Evolutionary conservation across 2,329 filamentous ascomycete genomes (phyloP).

Genomic region (Podosphaera aphanis): DNA sequence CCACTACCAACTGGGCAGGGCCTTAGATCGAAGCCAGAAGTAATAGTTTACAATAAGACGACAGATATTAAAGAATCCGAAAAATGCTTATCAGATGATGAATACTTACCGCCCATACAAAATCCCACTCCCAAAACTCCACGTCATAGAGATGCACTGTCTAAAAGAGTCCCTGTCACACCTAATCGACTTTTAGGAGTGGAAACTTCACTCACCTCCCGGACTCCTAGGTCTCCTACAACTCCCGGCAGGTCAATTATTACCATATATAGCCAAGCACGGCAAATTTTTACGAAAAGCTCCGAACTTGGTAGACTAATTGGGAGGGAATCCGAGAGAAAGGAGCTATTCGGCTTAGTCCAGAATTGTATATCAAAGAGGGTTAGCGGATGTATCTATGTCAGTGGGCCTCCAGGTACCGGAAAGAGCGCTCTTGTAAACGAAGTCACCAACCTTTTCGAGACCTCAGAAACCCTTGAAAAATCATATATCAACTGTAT

Average conservation of each 20-base stretch:
- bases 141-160: slow-evolving; percentile 56
- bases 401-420: slow-evolving; percentile 86
- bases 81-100: slow-evolving; percentile 20
- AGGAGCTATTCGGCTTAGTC: slow-evolving; percentile 47
- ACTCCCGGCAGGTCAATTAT: slow-evolving; percentile 41
- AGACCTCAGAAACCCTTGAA: slow-evolving; percentile 28
- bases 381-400: slow-evolving; percentile 65
- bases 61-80: background rate
- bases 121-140: slow-evolving; percentile 51
- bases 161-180: slow-evolving; percentile 45
- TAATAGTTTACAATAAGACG: background rate
- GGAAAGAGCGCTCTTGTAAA: slow-evolving; percentile 89
- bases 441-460: slow-evolving; percentile 44
- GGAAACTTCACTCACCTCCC: slow-evolving; percentile 51
- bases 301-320: slow-evolving; percentile 15
- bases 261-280: slow-evolving; percentile 68
- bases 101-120: slow-evolving; percentile 20
- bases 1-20: slow-evolving; percentile 9
- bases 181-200: slow-evolving; percentile 62
- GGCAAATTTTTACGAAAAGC: slow-evolving; percentile 60
- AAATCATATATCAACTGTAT: slow-evolving; percentile 86
- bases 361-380: slow-evolving; percentile 32
- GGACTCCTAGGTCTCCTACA: slow-evolving; percentile 52
- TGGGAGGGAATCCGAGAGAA: slow-evolving; percentile 24
- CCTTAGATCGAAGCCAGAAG: slow-evolving; percentile 14